phyloP scores from a whole-genome alignment of 2,329 filamentous ascomycete genomes.

The Curvularia verruculosa region DNA sequence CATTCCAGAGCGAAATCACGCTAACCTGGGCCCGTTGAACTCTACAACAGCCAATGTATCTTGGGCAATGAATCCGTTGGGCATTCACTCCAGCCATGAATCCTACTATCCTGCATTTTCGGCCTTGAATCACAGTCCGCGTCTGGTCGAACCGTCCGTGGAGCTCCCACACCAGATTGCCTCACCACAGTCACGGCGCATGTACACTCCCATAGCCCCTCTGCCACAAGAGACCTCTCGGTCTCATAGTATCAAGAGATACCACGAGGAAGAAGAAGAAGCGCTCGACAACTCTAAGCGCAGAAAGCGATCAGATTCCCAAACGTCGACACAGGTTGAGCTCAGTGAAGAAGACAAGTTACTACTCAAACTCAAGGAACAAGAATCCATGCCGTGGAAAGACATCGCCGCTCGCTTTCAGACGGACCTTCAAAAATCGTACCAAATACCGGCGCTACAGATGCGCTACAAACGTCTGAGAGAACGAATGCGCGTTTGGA shows the following conservation, averaged over 20 bases:
- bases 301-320: conserved; percentile 50
- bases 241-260: conserved; percentile 46
- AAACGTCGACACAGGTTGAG: conserved; percentile 45
- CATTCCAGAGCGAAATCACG: conserved; percentile 44
- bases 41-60: conserved; percentile 43
- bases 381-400: conserved; percentile 61
- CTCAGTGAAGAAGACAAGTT: conserved; percentile 59
- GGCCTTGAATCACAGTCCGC: conserved; percentile 36
- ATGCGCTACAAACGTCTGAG: conserved; percentile 61
- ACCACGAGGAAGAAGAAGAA: conserved; percentile 48
- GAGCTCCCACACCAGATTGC: conserved; percentile 35
- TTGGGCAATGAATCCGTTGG: conserved; percentile 52
- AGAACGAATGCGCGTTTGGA: conserved; percentile 59
- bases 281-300: conserved; percentile 44
- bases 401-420: conserved; percentile 60
- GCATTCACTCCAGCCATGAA: conserved; percentile 45
- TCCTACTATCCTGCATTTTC: conserved; percentile 43
- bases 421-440: conserved; percentile 55
- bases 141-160: conserved; percentile 42
- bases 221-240: conserved; percentile 46
- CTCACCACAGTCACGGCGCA: conserved; percentile 49
- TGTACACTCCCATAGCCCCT: conserved; percentile 54
- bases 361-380: conserved; percentile 59
- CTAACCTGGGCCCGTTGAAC: conserved; percentile 53
- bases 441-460: conserved; percentile 60